Conservation (phyloP, 306 rosid genomes). For the Sechiopsis laciniata region DNA sequence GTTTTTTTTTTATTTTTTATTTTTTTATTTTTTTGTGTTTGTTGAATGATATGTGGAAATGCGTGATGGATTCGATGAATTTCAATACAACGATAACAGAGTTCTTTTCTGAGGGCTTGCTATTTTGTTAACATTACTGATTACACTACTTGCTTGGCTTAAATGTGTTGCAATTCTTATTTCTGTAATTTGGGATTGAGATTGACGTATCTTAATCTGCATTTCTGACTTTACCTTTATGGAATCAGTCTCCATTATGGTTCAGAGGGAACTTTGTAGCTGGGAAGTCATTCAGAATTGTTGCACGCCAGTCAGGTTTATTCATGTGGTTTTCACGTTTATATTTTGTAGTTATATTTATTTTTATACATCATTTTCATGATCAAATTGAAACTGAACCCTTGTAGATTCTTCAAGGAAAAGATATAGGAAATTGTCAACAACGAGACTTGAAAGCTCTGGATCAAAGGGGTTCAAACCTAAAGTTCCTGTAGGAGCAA, state of each 20-base stretch:
- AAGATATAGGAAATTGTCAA: constrained; percentile 47
- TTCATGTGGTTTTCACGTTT: constrained; percentile 15
- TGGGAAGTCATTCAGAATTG: constrained; percentile 33
- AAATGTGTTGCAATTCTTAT: not conserved
- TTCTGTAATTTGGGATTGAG: constrained; percentile 15
- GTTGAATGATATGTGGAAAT: not conserved
- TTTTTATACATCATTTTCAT: not conserved
- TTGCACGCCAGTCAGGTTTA: constrained; percentile 40
- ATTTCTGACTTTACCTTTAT: constrained; percentile 14
- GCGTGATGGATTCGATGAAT: not conserved
- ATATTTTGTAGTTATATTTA: not conserved
- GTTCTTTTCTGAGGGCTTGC: not conserved
- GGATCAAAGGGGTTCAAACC: constrained; percentile 52
- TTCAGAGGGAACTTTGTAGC: constrained; percentile 35
- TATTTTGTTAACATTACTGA: not conserved
- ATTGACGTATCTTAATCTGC: constrained; percentile 13
- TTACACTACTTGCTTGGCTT: not conserved
- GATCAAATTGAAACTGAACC: constrained; percentile 14
- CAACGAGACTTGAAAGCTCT: constrained; percentile 44
- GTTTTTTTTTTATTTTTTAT: no score
- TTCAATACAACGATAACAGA: not conserved
- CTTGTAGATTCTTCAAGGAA: constrained; percentile 58
- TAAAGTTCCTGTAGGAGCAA: constrained; percentile 30
- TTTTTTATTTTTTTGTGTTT: no score
- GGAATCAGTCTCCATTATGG: constrained; percentile 54